Percentiles rank a stretch among this genome's conserved stretches.
Conservation (phyloP, 352 stramenopile species). For the Pythium diclinum region DNA sequence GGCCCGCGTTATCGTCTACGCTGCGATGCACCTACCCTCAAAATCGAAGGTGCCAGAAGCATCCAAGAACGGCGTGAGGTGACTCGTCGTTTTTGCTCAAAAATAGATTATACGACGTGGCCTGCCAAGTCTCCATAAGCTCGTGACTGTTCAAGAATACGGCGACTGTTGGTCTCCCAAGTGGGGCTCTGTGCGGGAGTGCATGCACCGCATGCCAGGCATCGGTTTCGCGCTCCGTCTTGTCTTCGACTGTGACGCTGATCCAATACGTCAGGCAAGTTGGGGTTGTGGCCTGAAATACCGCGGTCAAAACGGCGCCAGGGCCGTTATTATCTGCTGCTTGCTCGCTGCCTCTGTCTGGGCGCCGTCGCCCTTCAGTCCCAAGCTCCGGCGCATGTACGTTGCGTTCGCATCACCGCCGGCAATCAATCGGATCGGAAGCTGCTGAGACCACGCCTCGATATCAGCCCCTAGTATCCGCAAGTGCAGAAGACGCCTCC, state of each 20-base stretch:
- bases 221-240: not conserved
- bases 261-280: not conserved
- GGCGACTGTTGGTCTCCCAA: not conserved
- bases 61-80: not conserved
- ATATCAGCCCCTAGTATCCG: not conserved
- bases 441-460: not conserved
- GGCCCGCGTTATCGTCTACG: not conserved
- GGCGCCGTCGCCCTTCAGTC: not conserved
- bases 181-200: not conserved
- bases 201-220: not conserved
- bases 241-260: not conserved
- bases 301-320: not conserved
- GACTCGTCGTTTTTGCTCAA: not conserved
- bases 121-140: not conserved
- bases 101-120: not conserved
- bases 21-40: not conserved
- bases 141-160: conserved; percentile 3
- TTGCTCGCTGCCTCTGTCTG: not conserved
- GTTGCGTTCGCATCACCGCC: not conserved
- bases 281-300: not conserved
- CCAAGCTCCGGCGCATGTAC: not conserved
- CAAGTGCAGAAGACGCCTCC: not conserved
- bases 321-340: conserved; percentile 4
- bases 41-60: not conserved
- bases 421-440: not conserved